Percentiles rank a stretch among this genome's conserved stretches.
Conservation (phyloP, 108 stramenopile genomes). For the Fragilaria crotonensis region DNA sequence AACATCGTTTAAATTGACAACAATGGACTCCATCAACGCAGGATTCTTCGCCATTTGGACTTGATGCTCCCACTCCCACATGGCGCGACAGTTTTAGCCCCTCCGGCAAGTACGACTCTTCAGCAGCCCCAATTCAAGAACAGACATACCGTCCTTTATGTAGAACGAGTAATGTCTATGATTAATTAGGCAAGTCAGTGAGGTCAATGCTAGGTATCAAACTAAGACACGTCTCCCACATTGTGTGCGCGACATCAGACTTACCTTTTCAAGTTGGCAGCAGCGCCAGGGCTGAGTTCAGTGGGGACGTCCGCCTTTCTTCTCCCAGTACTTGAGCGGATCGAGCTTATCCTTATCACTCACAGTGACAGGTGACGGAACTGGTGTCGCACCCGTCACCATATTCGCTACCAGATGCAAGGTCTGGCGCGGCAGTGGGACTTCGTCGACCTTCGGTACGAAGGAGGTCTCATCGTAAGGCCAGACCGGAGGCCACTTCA, state of each 20-base stretch:
- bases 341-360: constrained; percentile 30
- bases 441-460: constrained; percentile 34
- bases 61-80: constrained; percentile 66
- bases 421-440: constrained; percentile 19
- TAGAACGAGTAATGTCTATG: constrained; percentile 72
- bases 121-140: constrained; percentile 78
- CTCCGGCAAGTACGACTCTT: constrained; percentile 76
- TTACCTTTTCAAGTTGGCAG: constrained; percentile 55
- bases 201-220: too few relatives aligned
- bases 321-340: constrained; percentile 50
- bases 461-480: constrained; percentile 76
- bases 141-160: constrained; percentile 69
- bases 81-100: constrained; percentile 53
- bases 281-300: constrained; percentile 57
- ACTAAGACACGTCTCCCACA: too few relatives aligned
- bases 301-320: constrained; percentile 52
- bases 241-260: too few relatives aligned
- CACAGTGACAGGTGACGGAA: constrained; percentile 12
- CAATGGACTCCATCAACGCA: constrained; percentile 54
- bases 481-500: constrained; percentile 90
- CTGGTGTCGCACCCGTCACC: constrained; percentile 22
- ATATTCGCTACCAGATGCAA: constrained; percentile 31
- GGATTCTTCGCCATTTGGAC: constrained; percentile 69
- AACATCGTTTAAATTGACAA: constrained; percentile 76
- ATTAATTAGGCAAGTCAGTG: background rate